These are phyloP conservation scores for Hanseniaspora uvarum DNA, from an alignment of 1,139 yeast genomes.

Conservation along the genomic window DNA sequence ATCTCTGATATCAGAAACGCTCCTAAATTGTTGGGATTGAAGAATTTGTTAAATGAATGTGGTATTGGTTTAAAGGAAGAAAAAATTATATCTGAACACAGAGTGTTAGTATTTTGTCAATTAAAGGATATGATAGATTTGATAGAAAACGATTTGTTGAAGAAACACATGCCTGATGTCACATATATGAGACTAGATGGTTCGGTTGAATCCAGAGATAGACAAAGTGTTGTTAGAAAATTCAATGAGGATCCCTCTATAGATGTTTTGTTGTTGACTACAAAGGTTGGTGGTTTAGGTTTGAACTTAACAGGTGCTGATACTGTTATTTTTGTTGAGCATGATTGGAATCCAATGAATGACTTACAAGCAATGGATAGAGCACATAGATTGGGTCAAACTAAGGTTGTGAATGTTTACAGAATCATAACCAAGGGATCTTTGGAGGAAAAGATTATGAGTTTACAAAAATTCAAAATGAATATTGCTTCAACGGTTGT, in stretches of 20 bases:
- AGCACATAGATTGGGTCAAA: slow-evolving; percentile 96
- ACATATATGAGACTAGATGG: slow-evolving; percentile 95
- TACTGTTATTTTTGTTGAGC: slow-evolving; percentile 95
- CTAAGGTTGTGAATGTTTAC: slow-evolving; percentile 91
- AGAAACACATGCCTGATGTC: slow-evolving; percentile 77
- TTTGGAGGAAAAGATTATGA: slow-evolving; percentile 96
- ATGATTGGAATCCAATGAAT: slow-evolving; percentile 99
- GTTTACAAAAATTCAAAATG: slow-evolving; percentile 92
- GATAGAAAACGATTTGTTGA: slow-evolving; percentile 80
- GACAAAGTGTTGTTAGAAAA: slow-evolving; percentile 83
- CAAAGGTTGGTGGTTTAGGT: slow-evolving; percentile 97
- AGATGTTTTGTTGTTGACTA: slow-evolving; percentile 80
- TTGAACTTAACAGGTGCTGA: slow-evolving; percentile 96
- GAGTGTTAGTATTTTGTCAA: slow-evolving; percentile 93
- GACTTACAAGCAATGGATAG: slow-evolving; percentile 99
- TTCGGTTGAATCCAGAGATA: slow-evolving; percentile 79
- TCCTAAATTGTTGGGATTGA: slow-evolving; percentile 78
- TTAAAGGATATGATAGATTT: slow-evolving; percentile 95
- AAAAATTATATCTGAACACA: slow-evolving; percentile 78
- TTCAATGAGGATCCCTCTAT: slow-evolving; percentile 96
- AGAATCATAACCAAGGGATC: slow-evolving; percentile 86
- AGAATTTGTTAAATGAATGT: slow-evolving; percentile 76
- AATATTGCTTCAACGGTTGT: slow-evolving; percentile 93
- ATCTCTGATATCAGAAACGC: slow-evolving; percentile 72
- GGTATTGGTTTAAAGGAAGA: slow-evolving; percentile 67